Evolutionary conservation across 148 eudicot species (phyloP), one percentile per base, ranked within the genome.

Genomic region (Diospyros kaki): DNA sequence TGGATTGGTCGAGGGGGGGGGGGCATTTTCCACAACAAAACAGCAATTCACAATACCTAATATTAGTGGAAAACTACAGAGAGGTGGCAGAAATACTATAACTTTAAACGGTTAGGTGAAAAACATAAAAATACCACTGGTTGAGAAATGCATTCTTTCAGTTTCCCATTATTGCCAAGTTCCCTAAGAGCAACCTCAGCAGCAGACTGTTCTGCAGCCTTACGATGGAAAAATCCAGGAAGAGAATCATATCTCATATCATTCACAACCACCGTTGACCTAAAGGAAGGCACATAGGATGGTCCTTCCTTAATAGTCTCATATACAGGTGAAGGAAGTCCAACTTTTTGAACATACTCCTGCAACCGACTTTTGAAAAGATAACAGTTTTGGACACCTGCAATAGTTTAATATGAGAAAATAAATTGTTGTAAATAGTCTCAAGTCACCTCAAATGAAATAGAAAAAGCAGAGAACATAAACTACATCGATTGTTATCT

Each of bases 321-420:
- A 79, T 95, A 95, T 64, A 84, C 85, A 56, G 99, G 99, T 1
- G 90, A 87, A 0, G 88, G 5, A 69, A 90, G 73, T 62, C 91
- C 93, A 72, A 83, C 94, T 72, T 89, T 93, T 75, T 95, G 98
- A 41, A 90, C 88, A 81, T 84, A 93, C 80, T 95, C 99, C 79
- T 95, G 99, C 77, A 95, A 79, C 48, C 82, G 91, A 71, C 99
- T 95, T 87, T 95, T 95, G 86, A 95, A 95, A 13, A 95, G 88
- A 80, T 93, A 95, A 73, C 94, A 93, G 66, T 83, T 87, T 38
- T 97, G 82, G 51, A 87, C 86, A 66, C 93, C 91, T 86, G 81
- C 52, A 73, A 72, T 52, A 40, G 9, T 12, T 13, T 9, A 54
- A 69, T 48, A 38, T 43, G 10, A 45, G 50, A 71, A 68, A 0